phyloP scores from a whole-genome alignment of 78 protist species.

The Neovahlkampfia damariscottae region DNA sequence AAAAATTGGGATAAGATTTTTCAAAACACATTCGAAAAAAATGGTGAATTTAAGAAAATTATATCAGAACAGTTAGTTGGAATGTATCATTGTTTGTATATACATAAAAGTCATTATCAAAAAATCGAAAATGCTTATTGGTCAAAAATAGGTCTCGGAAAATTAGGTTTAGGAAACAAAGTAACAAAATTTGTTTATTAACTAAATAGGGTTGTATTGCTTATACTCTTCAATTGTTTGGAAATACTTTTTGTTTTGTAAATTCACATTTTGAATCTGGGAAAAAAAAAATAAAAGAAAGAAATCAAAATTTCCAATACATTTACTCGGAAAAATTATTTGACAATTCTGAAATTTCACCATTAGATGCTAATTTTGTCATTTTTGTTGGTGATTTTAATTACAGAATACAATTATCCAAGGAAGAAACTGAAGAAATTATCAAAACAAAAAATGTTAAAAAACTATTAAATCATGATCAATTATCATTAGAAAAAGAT shows the following conservation, averaged over 20 bases:
- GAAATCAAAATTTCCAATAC: background rate
- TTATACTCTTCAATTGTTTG: too few relatives aligned
- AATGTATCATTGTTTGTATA: too few relatives aligned
- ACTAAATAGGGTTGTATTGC: too few relatives aligned
- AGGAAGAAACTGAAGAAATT: background rate
- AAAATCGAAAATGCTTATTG: too few relatives aligned
- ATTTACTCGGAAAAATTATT: background rate
- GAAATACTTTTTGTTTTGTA: background rate
- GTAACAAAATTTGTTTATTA: too few relatives aligned
- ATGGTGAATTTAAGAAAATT: too few relatives aligned
- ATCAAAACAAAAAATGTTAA: background rate
- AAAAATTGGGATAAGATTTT: too few relatives aligned
- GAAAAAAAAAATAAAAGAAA: background rate
- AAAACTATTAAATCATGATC: background rate
- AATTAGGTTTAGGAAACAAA: too few relatives aligned
- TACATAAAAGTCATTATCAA: too few relatives aligned
- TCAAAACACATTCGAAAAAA: too few relatives aligned
- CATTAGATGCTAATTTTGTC: background rate
- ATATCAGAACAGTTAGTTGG: too few relatives aligned
- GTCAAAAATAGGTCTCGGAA: too few relatives aligned
- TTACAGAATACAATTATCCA: slow-evolving; percentile 30
- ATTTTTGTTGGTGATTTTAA: slow-evolving; percentile 40
- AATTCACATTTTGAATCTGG: background rate
- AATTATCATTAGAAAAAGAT: background rate
- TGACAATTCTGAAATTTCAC: background rate